Conservation (phyloP, 164 flowering plant species). For the Vitis riparia region DNA sequence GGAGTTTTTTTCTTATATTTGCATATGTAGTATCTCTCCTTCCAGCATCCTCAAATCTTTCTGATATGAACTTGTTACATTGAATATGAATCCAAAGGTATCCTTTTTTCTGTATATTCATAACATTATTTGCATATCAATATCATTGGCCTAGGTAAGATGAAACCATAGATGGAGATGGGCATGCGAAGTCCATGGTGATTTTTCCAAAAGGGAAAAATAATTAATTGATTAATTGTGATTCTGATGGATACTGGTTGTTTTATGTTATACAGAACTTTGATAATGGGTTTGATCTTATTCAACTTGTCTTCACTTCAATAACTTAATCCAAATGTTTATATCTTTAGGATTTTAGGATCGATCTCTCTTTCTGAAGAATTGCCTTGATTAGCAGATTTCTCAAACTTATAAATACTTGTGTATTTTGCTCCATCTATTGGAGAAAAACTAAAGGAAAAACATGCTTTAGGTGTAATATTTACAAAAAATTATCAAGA, state of each 20-base stretch:
- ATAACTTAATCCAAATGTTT: background rate
- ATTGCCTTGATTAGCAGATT: background rate
- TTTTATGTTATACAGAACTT: constrained; percentile 7
- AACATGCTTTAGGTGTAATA: too few species aligned
- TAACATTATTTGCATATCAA: background rate
- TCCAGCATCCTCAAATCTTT: background rate
- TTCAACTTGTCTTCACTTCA: background rate
- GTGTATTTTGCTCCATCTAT: too few species aligned
- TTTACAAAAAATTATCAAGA: too few species aligned
- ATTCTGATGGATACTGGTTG: constrained; percentile 2
- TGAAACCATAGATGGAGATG: background rate
- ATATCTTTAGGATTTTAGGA: background rate
- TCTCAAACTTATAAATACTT: too few species aligned
- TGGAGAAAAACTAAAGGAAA: too few species aligned
- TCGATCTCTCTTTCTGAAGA: background rate
- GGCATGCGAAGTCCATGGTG: constrained; percentile 10
- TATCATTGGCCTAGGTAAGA: background rate
- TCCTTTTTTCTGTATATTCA: constrained; percentile 3
- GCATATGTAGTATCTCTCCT: background rate
- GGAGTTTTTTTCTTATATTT: too few species aligned
- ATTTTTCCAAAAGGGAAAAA: constrained; percentile 1
- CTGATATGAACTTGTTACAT: background rate
- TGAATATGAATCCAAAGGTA: constrained; percentile 4
- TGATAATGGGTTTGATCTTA: constrained; percentile 13
- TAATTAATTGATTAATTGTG: background rate